Evolutionary conservation across 306 rosid genomes (phyloP).

Genomic region (Ormosia emarginata): DNA sequence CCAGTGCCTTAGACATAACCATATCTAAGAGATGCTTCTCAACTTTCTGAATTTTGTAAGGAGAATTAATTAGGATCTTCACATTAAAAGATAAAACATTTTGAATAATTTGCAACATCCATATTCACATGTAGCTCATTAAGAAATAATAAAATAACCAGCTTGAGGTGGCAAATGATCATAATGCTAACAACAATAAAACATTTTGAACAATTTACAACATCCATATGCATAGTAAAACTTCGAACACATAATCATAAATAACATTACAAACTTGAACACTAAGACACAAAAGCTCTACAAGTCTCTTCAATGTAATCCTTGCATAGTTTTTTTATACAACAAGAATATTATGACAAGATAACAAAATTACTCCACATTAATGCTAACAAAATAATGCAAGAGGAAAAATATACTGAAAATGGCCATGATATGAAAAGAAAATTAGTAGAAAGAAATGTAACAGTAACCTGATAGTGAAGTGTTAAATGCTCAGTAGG

Average conservation of each 20-base stretch:
- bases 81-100: neutral
- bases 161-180: neutral
- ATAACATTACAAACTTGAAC: constrained; percentile 50
- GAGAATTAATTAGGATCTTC: neutral
- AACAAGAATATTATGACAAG: too few relatives aligned
- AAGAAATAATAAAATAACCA: neutral
- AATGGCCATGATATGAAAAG: too few relatives aligned
- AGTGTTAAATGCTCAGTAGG: too few relatives aligned
- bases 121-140: neutral
- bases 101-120: neutral
- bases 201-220: neutral
- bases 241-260: neutral
- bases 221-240: neutral
- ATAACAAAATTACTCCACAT: too few relatives aligned
- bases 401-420: too few relatives aligned
- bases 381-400: too few relatives aligned
- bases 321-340: too few relatives aligned
- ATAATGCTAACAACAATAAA: neutral
- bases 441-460: too few relatives aligned
- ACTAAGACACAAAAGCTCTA: constrained; percentile 64
- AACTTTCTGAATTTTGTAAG: constrained; percentile 57
- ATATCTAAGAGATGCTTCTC: too few relatives aligned
- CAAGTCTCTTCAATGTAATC: too few relatives aligned
- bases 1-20: too few relatives aligned
- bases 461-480: too few relatives aligned